Conservation (phyloP, 106 monocot genomes). For the Phalaenopsis aphrodite region DNA sequence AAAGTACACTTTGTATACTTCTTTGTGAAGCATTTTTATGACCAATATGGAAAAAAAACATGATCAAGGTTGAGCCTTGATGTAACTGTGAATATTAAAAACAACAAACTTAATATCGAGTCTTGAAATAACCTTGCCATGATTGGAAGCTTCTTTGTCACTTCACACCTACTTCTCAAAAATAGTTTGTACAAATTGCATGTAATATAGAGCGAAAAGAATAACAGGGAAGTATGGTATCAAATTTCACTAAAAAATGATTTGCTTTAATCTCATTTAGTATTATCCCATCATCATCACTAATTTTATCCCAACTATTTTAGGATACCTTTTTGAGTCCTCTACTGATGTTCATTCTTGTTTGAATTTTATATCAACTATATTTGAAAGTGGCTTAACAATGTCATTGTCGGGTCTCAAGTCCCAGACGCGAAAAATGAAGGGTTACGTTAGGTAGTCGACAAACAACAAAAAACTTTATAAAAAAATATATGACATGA, state of each 20-base stretch:
- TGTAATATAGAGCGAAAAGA: neutral
- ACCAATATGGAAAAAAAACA: neutral
- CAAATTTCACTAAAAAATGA: no score
- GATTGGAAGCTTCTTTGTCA: neutral
- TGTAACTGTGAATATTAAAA: no score
- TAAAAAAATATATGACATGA: no score
- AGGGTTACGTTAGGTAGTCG: no score
- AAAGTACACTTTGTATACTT: neutral
- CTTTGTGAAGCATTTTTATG: neutral
- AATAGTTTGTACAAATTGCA: neutral
- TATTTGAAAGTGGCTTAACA: no score
- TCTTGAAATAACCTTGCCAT: no score
- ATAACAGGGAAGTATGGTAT: neutral
- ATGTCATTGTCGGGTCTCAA: no score
- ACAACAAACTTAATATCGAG: no score
- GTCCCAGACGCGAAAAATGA: no score
- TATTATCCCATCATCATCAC: neutral
- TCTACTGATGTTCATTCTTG: neutral
- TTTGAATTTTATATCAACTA: neutral
- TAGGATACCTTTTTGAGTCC: neutral
- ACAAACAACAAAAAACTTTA: no score
- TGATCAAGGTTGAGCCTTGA: no score
- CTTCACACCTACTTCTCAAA: neutral
- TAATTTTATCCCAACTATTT: neutral
- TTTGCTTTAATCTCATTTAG: no score